Evolutionary conservation across 139 green algal species (phyloP).

Genomic region (Choricystis sp.): DNA sequence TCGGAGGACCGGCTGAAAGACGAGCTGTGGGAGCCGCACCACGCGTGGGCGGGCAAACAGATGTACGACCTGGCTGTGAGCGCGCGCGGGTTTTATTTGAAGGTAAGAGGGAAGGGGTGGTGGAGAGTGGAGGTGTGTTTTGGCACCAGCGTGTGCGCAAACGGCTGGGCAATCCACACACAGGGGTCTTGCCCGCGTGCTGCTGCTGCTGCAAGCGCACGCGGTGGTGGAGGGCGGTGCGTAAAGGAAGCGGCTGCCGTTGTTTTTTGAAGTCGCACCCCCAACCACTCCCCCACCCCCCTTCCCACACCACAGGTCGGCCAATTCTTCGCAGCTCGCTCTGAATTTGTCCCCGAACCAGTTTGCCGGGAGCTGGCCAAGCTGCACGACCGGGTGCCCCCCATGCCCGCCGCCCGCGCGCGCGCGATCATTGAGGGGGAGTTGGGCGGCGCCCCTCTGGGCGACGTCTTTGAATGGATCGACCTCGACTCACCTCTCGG

Average conservation of each 20-base stretch:
- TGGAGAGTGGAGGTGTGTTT: not conserved
- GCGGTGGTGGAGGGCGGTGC: not conserved
- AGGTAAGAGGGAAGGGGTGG: slow-evolving; percentile 22
- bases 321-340: slow-evolving; percentile 71
- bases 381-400: slow-evolving; percentile 68
- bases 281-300: not conserved
- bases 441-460: slow-evolving; percentile 39
- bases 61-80: slow-evolving; percentile 72
- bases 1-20: slow-evolving; percentile 21
- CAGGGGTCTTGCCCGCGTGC: not conserved
- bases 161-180: not conserved
- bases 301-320: slow-evolving; percentile 33
- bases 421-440: slow-evolving; percentile 38
- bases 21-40: slow-evolving; percentile 51
- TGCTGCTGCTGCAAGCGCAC: not conserved
- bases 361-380: slow-evolving; percentile 60
- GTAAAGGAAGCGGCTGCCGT: not conserved
- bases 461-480: slow-evolving; percentile 79
- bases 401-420: slow-evolving; percentile 33
- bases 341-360: slow-evolving; percentile 71
- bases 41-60: slow-evolving; percentile 44
- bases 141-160: not conserved
- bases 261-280: not conserved
- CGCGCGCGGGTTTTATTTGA: slow-evolving; percentile 77
- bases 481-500: slow-evolving; percentile 68